Conservation (phyloP, 2,329 filamentous ascomycete species). For the Atkinsonella texensis region DNA sequence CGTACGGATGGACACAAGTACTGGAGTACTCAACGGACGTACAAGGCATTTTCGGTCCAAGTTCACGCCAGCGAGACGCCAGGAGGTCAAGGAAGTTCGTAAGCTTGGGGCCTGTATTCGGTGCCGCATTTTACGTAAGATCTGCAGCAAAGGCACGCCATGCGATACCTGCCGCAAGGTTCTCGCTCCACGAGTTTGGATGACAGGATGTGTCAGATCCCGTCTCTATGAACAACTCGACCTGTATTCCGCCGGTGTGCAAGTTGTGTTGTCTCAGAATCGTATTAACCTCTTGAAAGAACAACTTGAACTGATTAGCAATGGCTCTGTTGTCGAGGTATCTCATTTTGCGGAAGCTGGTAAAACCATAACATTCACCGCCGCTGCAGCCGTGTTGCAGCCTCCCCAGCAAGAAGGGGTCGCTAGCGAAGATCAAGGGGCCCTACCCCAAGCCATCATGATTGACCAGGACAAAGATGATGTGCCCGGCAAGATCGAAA, state of each 20-base stretch:
- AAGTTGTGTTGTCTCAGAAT: slow-evolving; percentile 49
- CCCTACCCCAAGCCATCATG: slow-evolving; percentile 32
- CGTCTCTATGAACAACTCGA: slow-evolving; percentile 50
- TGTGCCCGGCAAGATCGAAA: slow-evolving; percentile 44
- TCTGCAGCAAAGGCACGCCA: slow-evolving; percentile 50
- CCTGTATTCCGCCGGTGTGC: slow-evolving; percentile 51
- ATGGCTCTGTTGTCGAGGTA: slow-evolving; percentile 40
- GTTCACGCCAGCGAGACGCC: slow-evolving; percentile 46
- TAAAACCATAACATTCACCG: slow-evolving; percentile 29
- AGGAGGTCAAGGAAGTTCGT: slow-evolving; percentile 53
- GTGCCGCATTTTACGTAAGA: slow-evolving; percentile 54
- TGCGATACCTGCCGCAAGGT: slow-evolving; percentile 54
- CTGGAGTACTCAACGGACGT: slow-evolving; percentile 31
- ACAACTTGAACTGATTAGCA: slow-evolving; percentile 34
- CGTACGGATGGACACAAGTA: slow-evolving; percentile 39
- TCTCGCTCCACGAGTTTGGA: slow-evolving; percentile 52
- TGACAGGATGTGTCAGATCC: slow-evolving; percentile 49
- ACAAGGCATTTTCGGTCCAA: slow-evolving; percentile 42
- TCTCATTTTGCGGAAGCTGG: slow-evolving; percentile 45
- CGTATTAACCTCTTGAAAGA: slow-evolving; percentile 44
- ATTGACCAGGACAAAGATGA: slow-evolving; percentile 51
- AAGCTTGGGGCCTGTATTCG: slow-evolving; percentile 54
- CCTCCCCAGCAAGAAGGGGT: slow-evolving; percentile 24
- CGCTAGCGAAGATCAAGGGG: slow-evolving; percentile 21
- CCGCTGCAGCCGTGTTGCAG: slow-evolving; percentile 20